These are phyloP conservation scores for Tricharina praecox DNA, from an alignment of 495 filamentous ascomycete genomes.

Conservation along the genomic window DNA sequence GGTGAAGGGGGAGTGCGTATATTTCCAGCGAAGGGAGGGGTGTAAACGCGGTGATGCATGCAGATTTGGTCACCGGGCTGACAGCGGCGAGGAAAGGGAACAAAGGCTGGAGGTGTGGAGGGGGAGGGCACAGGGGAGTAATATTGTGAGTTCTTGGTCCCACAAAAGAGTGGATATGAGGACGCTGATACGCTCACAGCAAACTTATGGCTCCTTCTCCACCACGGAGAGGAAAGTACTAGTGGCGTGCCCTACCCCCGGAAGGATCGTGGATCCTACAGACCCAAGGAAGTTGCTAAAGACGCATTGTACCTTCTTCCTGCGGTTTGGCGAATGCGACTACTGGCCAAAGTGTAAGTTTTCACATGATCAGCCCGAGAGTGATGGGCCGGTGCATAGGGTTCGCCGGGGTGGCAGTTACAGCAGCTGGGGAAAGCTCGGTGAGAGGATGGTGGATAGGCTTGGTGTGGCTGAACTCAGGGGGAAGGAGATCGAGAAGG, in stretches of 20 bases:
- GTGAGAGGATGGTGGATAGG: too few relatives aligned
- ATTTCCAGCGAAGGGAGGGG: constrained; percentile 17
- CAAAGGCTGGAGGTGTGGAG: too few relatives aligned
- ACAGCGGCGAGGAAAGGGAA: constrained; percentile 5
- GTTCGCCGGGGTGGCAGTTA: neutral
- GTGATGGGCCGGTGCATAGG: neutral
- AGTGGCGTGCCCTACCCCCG: constrained; percentile 16
- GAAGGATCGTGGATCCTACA: constrained; percentile 9
- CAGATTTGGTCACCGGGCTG: constrained; percentile 3
- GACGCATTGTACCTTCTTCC: constrained; percentile 23
- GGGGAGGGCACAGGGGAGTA: too few relatives aligned
- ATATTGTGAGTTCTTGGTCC: too few relatives aligned
- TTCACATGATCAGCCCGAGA: constrained; percentile 18
- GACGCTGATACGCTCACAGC: constrained; percentile 1
- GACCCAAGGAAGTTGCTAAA: constrained; percentile 14
- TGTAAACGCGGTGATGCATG: constrained; percentile 12
- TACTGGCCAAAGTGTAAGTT: constrained; percentile 23
- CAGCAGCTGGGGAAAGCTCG: too few relatives aligned
- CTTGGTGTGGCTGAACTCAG: neutral
- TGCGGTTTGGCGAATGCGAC: constrained; percentile 21
- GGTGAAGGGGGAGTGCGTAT: constrained; percentile 13
- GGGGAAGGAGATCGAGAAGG: neutral
- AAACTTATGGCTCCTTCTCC: neutral
- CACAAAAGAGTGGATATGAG: neutral
- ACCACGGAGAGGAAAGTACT: constrained; percentile 1